Base-by-base conservation (phyloP, 108 stramenopile species). In the Mediolabrus comicus region DNA sequence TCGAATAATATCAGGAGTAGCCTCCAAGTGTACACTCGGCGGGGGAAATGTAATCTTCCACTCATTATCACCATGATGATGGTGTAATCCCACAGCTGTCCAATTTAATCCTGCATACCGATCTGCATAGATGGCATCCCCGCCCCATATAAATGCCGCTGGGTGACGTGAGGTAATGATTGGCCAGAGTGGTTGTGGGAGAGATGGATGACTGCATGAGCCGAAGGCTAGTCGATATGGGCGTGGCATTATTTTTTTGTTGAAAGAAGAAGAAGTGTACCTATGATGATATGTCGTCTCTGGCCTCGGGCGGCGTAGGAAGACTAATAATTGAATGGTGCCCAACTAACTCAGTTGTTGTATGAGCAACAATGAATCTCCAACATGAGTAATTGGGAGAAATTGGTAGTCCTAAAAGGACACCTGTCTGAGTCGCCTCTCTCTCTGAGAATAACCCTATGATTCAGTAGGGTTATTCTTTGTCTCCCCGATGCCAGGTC, bases 71-170 rank as follows among this genome's bases (percentile, higher is more conserved):
- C 54, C 9, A 13, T 49, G 29, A 16, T 24, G 29, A 24, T 16
- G 32, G 22, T 28, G 33, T 0, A 69, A 53, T 1, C 72, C 78
- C 17, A 76, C 68, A 4, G 46, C 56, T 12, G 53, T 63, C 66
- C 78, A 72, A 58, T 75, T 59, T 16, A 68, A 25, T 0, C 67
- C 70, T 4, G 4, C 38, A 27, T 59, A 66, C 26, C 26, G 17
- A 72, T 89, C 94, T 16, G 88, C 88, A 63, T 95, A 95, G 26
- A 95, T 81, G 17, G 90, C 80, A 80, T 95, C 94, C 0, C 94
- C 94, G 10, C 72, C 90, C 94, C 94, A 95, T 31, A 92, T 65
- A 72, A 91, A 95, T 3, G 90, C 89, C 4, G 86, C 65, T 0
- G 90, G 79, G 36, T 84, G 69, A 39, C 91, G 85, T 0, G 78